Base-by-base conservation (phyloP, 1,139 yeast species). In the Blastobotrys capitulatus region DNA sequence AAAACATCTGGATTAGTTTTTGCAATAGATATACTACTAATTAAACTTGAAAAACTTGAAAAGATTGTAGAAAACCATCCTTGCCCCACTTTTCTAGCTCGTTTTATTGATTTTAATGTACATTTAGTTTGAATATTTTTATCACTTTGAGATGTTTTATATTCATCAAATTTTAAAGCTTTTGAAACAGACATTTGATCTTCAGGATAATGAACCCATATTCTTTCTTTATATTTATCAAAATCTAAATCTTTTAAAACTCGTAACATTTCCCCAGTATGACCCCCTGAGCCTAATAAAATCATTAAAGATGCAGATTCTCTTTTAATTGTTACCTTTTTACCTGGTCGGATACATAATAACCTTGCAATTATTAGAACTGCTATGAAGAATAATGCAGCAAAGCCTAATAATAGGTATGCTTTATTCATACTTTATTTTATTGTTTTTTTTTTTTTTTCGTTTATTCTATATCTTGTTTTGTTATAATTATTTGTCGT, bases 261-360 rank as follows among this genome's bases (percentile, higher is more conserved):
- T 37, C 92, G 72, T 27, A 89, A 64, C 95, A 92, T 87, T 64
- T 92, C 97, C 1, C 97, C 97, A 0, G 97, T 90, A 62, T 92
- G 98, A 1, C 97, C 98, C 0, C 89, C 98, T 1, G 66, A 62
- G 7, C 67, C 67, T 39, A 63, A 51, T 20, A 63, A 50, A 18
- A 63, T 52, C 63, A 63, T 60, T 31, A 63, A 37, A 15, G 46
- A 54, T 29, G 52, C 53, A 2, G 44, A 41, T 29, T 16, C 22
- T 15, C 22, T 43, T 15, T 20, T 15, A 6, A 22, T 22, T 8
- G 7, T 15, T 6, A 37, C n/a, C 6, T 26, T 31, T 18, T 44
- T 37, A 15, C 43, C 50, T 15, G 43, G 49, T 26, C 44, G 40
- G 18, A 49, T 26, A 27, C 43, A n/a, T 16, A 46, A 27, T 27